phyloP scores from a whole-genome alignment of 345 rosid species.

The Eutrema japonicum region DNA sequence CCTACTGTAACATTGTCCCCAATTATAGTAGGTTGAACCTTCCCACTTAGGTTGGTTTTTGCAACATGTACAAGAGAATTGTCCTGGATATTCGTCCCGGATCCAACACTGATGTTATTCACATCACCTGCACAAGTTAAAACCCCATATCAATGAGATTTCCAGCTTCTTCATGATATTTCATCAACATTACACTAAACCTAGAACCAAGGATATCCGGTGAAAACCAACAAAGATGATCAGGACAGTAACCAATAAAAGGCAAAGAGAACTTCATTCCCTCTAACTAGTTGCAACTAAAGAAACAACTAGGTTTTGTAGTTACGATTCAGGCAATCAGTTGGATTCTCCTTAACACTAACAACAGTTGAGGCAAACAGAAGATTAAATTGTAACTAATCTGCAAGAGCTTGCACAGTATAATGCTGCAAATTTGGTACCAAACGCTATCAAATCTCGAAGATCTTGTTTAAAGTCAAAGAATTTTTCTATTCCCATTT shows the following conservation, averaged over 20 bases:
- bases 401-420: not conserved
- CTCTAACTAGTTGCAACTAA: not conserved
- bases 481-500: not conserved
- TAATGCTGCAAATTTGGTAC: not conserved
- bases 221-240: not conserved
- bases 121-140: slow-evolving; percentile 68
- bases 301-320: not conserved
- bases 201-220: not conserved
- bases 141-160: not conserved
- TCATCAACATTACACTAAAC: slow-evolving; percentile 9
- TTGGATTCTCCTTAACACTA: not conserved
- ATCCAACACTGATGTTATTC: slow-evolving; percentile 80
- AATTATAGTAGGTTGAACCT: slow-evolving; percentile 77
- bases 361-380: not conserved
- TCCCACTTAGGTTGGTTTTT: slow-evolving; percentile 84
- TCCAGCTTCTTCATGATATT: not conserved
- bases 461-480: not conserved
- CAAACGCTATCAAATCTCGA: not conserved
- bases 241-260: not conserved
- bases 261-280: not conserved
- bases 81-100: slow-evolving; percentile 95
- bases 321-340: not conserved
- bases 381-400: not conserved
- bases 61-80: slow-evolving; percentile 98
- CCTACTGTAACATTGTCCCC: slow-evolving; percentile 97